phyloP scores from a whole-genome alignment of 2,329 filamentous ascomycete genomes.

The Colletotrichum coccodes region DNA sequence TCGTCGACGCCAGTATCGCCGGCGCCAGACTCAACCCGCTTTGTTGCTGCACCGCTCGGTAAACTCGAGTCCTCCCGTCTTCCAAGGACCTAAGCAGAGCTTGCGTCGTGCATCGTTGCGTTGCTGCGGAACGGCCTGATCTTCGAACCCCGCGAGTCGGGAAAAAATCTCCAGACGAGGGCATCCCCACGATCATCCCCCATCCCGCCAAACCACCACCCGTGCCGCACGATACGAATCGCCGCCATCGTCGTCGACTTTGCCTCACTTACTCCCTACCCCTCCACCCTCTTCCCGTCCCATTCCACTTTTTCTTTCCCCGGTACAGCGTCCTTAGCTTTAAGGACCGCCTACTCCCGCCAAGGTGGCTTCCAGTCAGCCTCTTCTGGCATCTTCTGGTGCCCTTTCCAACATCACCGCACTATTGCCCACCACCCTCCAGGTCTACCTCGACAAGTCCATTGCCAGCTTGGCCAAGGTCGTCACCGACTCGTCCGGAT shows the following conservation, averaged over 20 bases:
- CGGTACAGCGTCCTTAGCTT: slow-evolving; percentile 34
- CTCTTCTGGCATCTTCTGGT: slow-evolving; percentile 70
- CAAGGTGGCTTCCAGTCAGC: slow-evolving; percentile 72
- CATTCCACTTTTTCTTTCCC: slow-evolving; percentile 9
- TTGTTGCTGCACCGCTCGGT: not conserved
- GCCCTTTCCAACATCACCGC: slow-evolving; percentile 69
- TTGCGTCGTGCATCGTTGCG: not conserved
- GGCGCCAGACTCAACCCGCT: slow-evolving; percentile 11
- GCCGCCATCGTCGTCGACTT: slow-evolving; percentile 3
- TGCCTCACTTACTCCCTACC: slow-evolving; percentile 31
- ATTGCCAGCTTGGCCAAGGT: slow-evolving; percentile 58
- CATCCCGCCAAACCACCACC: slow-evolving; percentile 8
- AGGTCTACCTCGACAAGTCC: slow-evolving; percentile 65
- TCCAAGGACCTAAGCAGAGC: not conserved
- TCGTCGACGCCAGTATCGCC: slow-evolving; percentile 18
- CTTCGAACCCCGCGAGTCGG: slow-evolving; percentile 25
- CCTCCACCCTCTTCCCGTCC: slow-evolving; percentile 16
- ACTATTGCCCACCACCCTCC: slow-evolving; percentile 56
- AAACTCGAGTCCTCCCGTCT: not conserved
- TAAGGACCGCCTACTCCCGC: slow-evolving; percentile 44
- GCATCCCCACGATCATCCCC: slow-evolving; percentile 26
- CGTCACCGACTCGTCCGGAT: slow-evolving; percentile 60
- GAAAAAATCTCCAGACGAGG: slow-evolving; percentile 28
- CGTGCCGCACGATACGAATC: slow-evolving; percentile 5
- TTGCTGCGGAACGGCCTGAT: slow-evolving; percentile 31